These are phyloP conservation scores for Dactylellina sp. DNA, from an alignment of 2,329 filamentous ascomycete species.

Conservation along the genomic window DNA sequence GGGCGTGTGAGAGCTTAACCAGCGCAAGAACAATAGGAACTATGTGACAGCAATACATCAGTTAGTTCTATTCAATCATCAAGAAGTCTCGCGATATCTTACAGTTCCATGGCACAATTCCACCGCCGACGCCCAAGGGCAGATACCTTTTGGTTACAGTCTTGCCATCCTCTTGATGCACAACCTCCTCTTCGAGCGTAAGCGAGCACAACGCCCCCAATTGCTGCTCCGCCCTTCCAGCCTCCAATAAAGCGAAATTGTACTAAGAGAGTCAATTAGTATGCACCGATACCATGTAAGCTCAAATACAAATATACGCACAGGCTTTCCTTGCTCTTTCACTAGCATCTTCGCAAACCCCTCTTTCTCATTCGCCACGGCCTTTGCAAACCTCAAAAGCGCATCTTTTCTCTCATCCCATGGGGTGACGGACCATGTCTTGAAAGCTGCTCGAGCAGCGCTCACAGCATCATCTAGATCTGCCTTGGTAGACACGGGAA, in stretches of 20 bases:
- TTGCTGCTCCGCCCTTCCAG: neutral
- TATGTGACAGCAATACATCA: neutral
- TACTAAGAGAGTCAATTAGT: constrained; percentile 13
- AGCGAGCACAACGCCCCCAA: constrained; percentile 60
- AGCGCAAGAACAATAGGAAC: constrained; percentile 68
- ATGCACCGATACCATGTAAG: neutral
- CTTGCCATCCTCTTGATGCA: constrained; percentile 66
- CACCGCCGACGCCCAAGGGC: constrained; percentile 68
- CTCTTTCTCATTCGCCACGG: constrained; percentile 64
- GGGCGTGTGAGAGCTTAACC: constrained; percentile 70
- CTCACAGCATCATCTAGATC: constrained; percentile 69
- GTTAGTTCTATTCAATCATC: no score
- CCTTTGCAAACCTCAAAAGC: constrained; percentile 64
- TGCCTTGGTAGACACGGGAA: constrained; percentile 67
- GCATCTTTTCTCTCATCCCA: constrained; percentile 65
- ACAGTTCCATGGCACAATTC: constrained; percentile 73
- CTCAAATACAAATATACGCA: constrained; percentile 53
- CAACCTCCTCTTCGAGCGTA: constrained; percentile 66
- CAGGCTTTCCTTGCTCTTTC: constrained; percentile 69
- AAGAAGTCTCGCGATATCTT: constrained; percentile 56
- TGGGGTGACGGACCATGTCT: constrained; percentile 66
- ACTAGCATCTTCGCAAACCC: constrained; percentile 66
- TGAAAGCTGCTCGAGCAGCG: constrained; percentile 67
- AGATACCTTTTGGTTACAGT: constrained; percentile 65
- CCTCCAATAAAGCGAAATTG: constrained; percentile 24